These are phyloP conservation scores for Arabidopsis suecica DNA, from an alignment of 345 rosid genomes.

Conservation along the genomic window DNA sequence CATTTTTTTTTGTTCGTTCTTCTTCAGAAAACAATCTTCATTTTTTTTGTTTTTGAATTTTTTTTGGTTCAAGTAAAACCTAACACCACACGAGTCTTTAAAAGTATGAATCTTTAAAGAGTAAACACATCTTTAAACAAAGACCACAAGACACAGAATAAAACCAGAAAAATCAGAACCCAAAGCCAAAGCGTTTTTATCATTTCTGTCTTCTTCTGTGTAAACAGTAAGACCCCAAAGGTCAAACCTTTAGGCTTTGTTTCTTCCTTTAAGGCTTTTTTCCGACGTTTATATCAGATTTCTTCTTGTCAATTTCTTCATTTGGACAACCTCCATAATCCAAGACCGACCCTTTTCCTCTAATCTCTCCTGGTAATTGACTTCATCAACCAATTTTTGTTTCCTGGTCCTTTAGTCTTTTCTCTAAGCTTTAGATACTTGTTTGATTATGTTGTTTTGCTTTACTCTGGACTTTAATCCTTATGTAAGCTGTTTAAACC, in stretches of 20 bases:
- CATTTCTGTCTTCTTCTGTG: constrained; percentile 29
- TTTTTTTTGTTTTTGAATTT: neutral
- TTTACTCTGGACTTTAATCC: neutral
- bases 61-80: constrained; percentile 13
- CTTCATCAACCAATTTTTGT: constrained; percentile 2
- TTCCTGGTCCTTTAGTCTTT: neutral
- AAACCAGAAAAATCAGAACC: constrained; percentile 17
- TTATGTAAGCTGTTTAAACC: neutral
- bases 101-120: constrained; percentile 30
- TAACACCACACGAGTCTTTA: constrained; percentile 38
- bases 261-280: constrained; percentile 35
- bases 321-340: constrained; percentile 20
- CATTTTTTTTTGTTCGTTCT: neutral
- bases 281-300: constrained; percentile 23
- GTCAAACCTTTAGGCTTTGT: constrained; percentile 43
- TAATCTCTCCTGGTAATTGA: constrained; percentile 46
- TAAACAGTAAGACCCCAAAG: constrained; percentile 39
- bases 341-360: constrained; percentile 27
- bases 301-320: constrained; percentile 30
- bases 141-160: constrained; percentile 38
- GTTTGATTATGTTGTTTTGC: constrained; percentile 15
- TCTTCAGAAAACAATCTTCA: neutral
- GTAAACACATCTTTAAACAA: constrained; percentile 37
- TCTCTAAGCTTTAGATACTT: neutral
- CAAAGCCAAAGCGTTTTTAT: neutral